Base-by-base conservation (phyloP, 768 basidiomycete species). In the Agaricus blazei region DNA sequence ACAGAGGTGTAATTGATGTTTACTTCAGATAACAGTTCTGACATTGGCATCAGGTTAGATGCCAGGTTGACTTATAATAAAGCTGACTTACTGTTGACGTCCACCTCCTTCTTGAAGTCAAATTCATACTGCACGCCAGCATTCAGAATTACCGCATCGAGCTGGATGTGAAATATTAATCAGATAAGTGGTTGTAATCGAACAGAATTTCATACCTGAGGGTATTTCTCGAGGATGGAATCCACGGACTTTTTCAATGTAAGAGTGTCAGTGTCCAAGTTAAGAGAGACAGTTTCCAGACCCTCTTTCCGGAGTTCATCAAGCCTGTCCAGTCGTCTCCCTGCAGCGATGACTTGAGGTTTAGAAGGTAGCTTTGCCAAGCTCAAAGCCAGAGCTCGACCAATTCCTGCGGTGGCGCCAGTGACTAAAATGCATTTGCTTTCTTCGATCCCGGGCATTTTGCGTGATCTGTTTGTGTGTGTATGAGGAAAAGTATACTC, bases 361-460 rank as follows among this genome's bases (percentile, higher is more conserved):
- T 71, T 67, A 40, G 74, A 75, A 0, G 79, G 77, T 1, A 83
- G 69, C 28, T 64, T 66, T 29, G 78, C 71, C 42, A 83, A 70
- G 23, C 74, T 71, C 9, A 79, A 69, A 5, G 82, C 82, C 5
- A 85, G 75, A 36, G 76, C 75, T 3, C 80, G 77, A 15, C 84
- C 83, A 31, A 84, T 79, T 31, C 83, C 82, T 29, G 80, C 68
- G 3, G 83, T 83, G 2, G 81, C 81, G n/a, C 82, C 81, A 46
- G 78, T 72, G 54, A 83, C 68, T 51, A 83, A 73, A 58, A 82
- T 66, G 53, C 78, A 81, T 65, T 76, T 79, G 27, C 70, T 71
- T 63, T 75, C 69, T 60, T 72, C 66, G 56, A 82, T 78, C 50
- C 66, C 67, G 51, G 72, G 65, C 66, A 68, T 70, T n/a, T 48